Evolutionary conservation across 306 rosid species (phyloP).

Genomic region (Lathyrus sativus): DNA sequence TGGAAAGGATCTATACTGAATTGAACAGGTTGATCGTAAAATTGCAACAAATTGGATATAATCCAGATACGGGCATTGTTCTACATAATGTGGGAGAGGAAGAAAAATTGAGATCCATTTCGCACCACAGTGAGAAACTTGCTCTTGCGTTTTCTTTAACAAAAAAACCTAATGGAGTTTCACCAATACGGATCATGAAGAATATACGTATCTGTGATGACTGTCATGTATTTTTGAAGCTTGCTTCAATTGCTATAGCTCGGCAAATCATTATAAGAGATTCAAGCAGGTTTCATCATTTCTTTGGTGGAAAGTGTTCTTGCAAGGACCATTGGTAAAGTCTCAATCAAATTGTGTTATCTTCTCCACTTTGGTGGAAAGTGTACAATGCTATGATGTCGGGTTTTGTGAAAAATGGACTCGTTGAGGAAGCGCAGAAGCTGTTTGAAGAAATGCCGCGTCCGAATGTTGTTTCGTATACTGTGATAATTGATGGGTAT

Average conservation of each 20-base stretch:
- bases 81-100: constrained; percentile 57
- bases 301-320: constrained; percentile 51
- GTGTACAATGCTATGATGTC: constrained; percentile 51
- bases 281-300: constrained; percentile 57
- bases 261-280: constrained; percentile 51
- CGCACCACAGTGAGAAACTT: constrained; percentile 58
- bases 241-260: constrained; percentile 40
- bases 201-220: constrained; percentile 56
- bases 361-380: constrained; percentile 8
- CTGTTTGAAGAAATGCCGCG: constrained; percentile 52
- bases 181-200: constrained; percentile 55
- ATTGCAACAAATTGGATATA: constrained; percentile 49
- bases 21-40: constrained; percentile 39
- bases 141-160: constrained; percentile 54
- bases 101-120: constrained; percentile 54
- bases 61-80: constrained; percentile 48
- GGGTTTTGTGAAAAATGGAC: constrained; percentile 45
- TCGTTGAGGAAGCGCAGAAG: constrained; percentile 49
- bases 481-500: constrained; percentile 56
- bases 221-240: constrained; percentile 56
- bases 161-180: constrained; percentile 43
- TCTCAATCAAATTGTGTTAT: constrained; percentile 25
- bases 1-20: constrained; percentile 39
- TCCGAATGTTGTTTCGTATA: constrained; percentile 53
- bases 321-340: constrained; percentile 56